These are phyloP conservation scores for Bryoglossum gracile DNA, from an alignment of 495 filamentous ascomycete species.

Conservation along the genomic window DNA sequence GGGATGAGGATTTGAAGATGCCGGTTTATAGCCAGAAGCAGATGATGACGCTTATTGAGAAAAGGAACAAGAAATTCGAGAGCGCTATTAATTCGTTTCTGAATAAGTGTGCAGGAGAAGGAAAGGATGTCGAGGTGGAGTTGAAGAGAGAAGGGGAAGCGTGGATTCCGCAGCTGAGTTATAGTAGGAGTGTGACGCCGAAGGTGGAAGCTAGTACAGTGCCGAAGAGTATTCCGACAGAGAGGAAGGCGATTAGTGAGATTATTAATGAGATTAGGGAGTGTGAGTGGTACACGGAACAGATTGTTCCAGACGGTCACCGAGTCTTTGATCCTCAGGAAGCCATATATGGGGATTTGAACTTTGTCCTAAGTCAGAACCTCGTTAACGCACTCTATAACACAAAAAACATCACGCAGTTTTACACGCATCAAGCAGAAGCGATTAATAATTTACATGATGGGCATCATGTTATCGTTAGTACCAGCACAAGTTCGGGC, in stretches of 20 bases:
- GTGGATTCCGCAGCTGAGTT: conserved; percentile 24
- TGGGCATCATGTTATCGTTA: conserved; percentile 82
- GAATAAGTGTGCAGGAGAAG: conserved; percentile 58
- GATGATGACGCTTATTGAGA: conserved; percentile 85
- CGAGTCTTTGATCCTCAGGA: conserved; percentile 85
- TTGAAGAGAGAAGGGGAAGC: conserved; percentile 42
- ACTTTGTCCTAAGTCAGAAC: conserved; percentile 81
- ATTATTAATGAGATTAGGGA: conserved; percentile 80
- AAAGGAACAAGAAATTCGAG: conserved; percentile 78
- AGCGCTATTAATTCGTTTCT: conserved; percentile 73
- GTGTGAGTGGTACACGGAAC: conserved; percentile 79
- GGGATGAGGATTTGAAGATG: conserved; percentile 82
- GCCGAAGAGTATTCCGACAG: conserved; percentile 68
- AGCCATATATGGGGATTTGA: conserved; percentile 73
- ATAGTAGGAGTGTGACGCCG: conserved; percentile 22
- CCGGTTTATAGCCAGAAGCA: conserved; percentile 90
- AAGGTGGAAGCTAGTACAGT: conserved; percentile 31
- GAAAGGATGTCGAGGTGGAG: conserved; percentile 58
- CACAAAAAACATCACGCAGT: conserved; percentile 69
- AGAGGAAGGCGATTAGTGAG: conserved; percentile 73
- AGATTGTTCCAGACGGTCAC: conserved; percentile 93
- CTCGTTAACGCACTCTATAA: conserved; percentile 95
- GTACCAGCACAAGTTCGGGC: conserved; percentile 91
- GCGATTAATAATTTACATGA: conserved; percentile 86
- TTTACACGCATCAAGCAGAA: conserved; percentile 94